phyloP scores from a whole-genome alignment of 1,284 basidiomycete genomes.

The Cystobasidium slooffiae region DNA sequence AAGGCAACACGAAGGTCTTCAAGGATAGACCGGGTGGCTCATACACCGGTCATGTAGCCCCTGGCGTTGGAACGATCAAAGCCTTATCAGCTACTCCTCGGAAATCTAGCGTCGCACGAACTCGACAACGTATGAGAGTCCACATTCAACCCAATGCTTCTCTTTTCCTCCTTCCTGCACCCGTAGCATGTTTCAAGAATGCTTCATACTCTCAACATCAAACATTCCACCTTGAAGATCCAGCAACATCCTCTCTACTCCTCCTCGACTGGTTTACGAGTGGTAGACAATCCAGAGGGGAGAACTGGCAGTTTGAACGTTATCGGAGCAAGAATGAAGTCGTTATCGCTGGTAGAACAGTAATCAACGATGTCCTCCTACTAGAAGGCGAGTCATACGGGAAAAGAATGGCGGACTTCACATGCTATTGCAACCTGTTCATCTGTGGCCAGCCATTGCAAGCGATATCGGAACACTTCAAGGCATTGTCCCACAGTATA shows the following conservation, averaged over 20 bases:
- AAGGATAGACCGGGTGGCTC: slow-evolving; percentile 66
- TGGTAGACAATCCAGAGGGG: slow-evolving; percentile 71
- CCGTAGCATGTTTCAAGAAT: slow-evolving; percentile 85
- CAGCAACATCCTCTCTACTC: slow-evolving; percentile 61
- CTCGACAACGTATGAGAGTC: slow-evolving; percentile 66
- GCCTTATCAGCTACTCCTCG: slow-evolving; percentile 45
- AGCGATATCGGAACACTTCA: slow-evolving; percentile 61
- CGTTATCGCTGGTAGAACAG: slow-evolving; percentile 65
- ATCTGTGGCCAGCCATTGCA: slow-evolving; percentile 69
- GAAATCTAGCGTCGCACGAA: slow-evolving; percentile 53
- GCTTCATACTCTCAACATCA: slow-evolving; percentile 82
- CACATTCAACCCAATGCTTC: slow-evolving; percentile 63
- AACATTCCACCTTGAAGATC: slow-evolving; percentile 62
- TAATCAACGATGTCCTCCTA: slow-evolving; percentile 76
- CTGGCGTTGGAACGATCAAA: slow-evolving; percentile 35
- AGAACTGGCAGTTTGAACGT: slow-evolving; percentile 84
- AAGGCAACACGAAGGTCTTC: slow-evolving; percentile 89
- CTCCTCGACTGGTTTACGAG: slow-evolving; percentile 90
- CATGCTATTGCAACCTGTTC: slow-evolving; percentile 80
- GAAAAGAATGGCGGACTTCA: slow-evolving; percentile 67
- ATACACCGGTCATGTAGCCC: slow-evolving; percentile 53
- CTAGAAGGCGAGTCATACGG: slow-evolving; percentile 64
- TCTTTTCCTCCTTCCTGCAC: slow-evolving; percentile 83
- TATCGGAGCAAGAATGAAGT: slow-evolving; percentile 89
- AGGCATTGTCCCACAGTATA: slow-evolving; percentile 63